phyloP scores from a whole-genome alignment of 2,329 filamentous ascomycete genomes.

The Hypoxylon rubiginosum region DNA sequence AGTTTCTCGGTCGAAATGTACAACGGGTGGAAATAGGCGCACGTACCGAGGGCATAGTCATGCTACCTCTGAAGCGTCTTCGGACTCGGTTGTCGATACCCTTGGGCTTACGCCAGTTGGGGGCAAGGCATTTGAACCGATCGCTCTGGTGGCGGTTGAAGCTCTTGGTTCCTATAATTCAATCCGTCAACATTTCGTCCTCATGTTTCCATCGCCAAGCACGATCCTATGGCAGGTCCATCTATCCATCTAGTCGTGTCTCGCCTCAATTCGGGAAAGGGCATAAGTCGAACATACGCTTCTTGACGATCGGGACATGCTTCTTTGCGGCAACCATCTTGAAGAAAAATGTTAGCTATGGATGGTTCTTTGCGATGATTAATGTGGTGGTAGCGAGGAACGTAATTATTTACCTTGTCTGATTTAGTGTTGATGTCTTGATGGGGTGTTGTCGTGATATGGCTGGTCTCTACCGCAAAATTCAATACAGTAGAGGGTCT shows the following conservation, averaged over 20 bases:
- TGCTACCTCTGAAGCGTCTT: constrained; percentile 95
- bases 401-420: constrained; percentile 48
- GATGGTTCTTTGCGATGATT: constrained; percentile 6
- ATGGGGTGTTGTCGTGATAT: constrained; percentile 47
- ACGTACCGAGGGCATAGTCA: constrained; percentile 98
- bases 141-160: constrained; percentile 99
- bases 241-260: constrained; percentile 7
- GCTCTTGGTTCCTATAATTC: constrained; percentile 82
- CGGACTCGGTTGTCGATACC: constrained; percentile 99
- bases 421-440: constrained; percentile 47
- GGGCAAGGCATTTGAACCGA: constrained; percentile 86
- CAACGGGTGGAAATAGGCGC: constrained; percentile 5
- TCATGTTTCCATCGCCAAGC: constrained; percentile 5
- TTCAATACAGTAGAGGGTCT: constrained; percentile 43
- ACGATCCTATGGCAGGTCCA: too few relatives aligned
- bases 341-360: constrained; percentile 44
- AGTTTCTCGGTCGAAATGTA: background rate
- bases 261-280: constrained; percentile 31
- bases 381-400: constrained; percentile 1
- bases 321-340: constrained; percentile 99
- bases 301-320: constrained; percentile 99
- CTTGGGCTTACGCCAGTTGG: constrained; percentile 97
- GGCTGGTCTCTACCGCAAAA: constrained; percentile 46
- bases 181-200: constrained; percentile 55
- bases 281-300: constrained; percentile 80